These are phyloP conservation scores for Magnolia kwangsiensis DNA, from an alignment of 164 flowering plant species.

Conservation along the genomic window DNA sequence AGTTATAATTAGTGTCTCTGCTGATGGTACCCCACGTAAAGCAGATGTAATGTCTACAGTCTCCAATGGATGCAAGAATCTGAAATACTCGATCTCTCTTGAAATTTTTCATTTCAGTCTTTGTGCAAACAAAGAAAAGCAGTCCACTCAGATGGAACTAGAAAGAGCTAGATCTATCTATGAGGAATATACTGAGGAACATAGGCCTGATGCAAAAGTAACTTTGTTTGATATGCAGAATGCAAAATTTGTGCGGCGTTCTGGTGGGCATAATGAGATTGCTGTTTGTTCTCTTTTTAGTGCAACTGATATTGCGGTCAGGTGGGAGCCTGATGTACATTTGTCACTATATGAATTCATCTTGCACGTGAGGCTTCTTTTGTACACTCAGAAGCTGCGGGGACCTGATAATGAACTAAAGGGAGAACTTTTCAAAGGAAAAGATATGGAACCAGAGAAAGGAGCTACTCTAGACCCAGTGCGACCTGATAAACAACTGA, in stretches of 20 bases:
- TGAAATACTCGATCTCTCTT: conserved; percentile 66
- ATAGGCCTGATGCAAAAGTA: conserved; percentile 47
- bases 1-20: conserved; percentile 51
- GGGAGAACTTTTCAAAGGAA: conserved; percentile 25
- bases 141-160: conserved; percentile 75
- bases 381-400: conserved; percentile 56
- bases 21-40: conserved; percentile 85
- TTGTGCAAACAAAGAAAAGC: conserved; percentile 82
- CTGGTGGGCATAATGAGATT: conserved; percentile 77
- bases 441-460: conserved; percentile 34
- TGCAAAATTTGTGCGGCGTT: conserved; percentile 86
- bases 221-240: conserved; percentile 85
- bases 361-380: conserved; percentile 52
- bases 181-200: conserved; percentile 59
- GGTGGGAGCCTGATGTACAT: conserved; percentile 99
- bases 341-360: conserved; percentile 71
- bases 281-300: conserved; percentile 91
- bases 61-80: conserved; percentile 41
- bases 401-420: conserved; percentile 26
- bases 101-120: conserved; percentile 75
- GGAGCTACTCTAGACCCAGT: conserved; percentile 39
- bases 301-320: conserved; percentile 78
- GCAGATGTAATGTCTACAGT: conserved; percentile 61
- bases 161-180: conserved; percentile 86
- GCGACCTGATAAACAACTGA: conserved; percentile 43